Percentiles rank a stretch among this genome's conserved stretches.
Evolutionary conservation across 352 stramenopile genomes (phyloP).

Genomic region (Nothophytophthora sp.): DNA sequence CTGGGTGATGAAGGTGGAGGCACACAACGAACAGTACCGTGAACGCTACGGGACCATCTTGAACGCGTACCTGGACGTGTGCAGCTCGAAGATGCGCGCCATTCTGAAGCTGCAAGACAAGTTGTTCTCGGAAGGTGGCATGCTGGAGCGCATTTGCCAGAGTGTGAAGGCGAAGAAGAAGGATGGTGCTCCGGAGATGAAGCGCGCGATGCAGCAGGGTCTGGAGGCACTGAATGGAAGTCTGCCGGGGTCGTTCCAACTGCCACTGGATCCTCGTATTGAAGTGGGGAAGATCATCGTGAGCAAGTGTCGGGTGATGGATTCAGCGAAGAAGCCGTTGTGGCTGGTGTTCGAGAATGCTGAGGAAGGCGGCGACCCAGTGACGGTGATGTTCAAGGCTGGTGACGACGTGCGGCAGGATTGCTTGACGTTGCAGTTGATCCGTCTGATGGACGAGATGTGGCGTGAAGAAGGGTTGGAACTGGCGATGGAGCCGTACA

Average conservation of each 20-base stretch:
- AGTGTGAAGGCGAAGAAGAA: constrained; percentile 78
- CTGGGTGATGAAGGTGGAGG: constrained; percentile 86
- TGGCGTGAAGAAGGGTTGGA: constrained; percentile 91
- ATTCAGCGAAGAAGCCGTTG: constrained; percentile 81
- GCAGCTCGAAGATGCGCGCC: constrained; percentile 87
- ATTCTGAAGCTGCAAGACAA: constrained; percentile 90
- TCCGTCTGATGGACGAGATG: constrained; percentile 92
- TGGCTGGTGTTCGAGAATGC: constrained; percentile 87
- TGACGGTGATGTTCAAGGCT: constrained; percentile 92
- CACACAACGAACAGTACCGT: constrained; percentile 66
- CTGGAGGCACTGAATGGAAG: constrained; percentile 77
- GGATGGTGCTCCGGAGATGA: constrained; percentile 68
- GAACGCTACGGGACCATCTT: constrained; percentile 76
- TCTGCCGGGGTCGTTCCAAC: constrained; percentile 79
- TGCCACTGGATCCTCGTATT: constrained; percentile 74
- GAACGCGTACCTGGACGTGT: constrained; percentile 77
- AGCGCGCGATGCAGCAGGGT: constrained; percentile 66
- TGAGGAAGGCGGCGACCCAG: constrained; percentile 61
- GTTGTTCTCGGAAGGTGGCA: constrained; percentile 68
- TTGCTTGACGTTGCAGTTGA: constrained; percentile 91
- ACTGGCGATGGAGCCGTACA: constrained; percentile 89
- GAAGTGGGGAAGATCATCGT: constrained; percentile 78
- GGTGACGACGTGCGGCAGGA: constrained; percentile 96
- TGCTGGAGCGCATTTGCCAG: constrained; percentile 78
- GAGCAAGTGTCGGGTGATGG: constrained; percentile 84